Conservation (phyloP, 1,284 basidiomycete species). For the Exsudoporus floridanus region DNA sequence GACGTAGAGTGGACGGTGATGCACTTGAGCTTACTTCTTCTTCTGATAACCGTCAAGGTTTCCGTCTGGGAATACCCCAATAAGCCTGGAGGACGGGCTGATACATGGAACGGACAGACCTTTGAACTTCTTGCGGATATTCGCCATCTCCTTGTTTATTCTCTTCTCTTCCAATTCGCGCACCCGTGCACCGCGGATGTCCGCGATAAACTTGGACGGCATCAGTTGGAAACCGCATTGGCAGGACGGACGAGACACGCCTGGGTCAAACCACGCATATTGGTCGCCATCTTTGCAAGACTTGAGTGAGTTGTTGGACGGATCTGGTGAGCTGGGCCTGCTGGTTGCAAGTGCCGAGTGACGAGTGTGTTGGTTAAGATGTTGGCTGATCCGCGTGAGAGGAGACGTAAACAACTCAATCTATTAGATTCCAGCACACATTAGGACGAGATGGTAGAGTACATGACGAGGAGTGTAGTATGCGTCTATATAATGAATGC, state of each 20-base stretch:
- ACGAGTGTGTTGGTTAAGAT: background rate
- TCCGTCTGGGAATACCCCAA: slow-evolving; percentile 61
- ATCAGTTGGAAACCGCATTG: slow-evolving; percentile 9
- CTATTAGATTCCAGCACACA: slow-evolving; percentile 12
- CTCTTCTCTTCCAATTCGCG: slow-evolving; percentile 93
- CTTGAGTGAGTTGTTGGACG: background rate
- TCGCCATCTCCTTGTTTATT: slow-evolving; percentile 99
- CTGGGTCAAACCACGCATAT: slow-evolving; percentile 89
- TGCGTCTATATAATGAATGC: slow-evolving; percentile 12
- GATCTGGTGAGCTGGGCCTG: background rate
- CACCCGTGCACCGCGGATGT: slow-evolving; percentile 90
- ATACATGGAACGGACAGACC: slow-evolving; percentile 44
- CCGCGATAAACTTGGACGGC: slow-evolving; percentile 85
- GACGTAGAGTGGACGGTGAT: slow-evolving; percentile 14
- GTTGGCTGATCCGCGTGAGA: slow-evolving; percentile 1
- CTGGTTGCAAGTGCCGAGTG: background rate
- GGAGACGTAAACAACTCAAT: background rate
- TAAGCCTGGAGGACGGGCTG: slow-evolving; percentile 1
- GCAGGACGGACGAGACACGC: slow-evolving; percentile 41
- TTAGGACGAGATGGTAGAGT: slow-evolving; percentile 23
- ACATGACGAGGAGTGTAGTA: slow-evolving; percentile 12
- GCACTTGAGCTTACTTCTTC: slow-evolving; percentile 77
- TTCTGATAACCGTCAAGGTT: slow-evolving; percentile 98
- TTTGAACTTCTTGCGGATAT: slow-evolving; percentile 99
- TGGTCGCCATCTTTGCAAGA: slow-evolving; percentile 67